Evolutionary conservation across 2,329 filamentous ascomycete genomes (phyloP), one percentile per base, ranked within the genome.

Genomic region (Colletotrichum sojae): DNA sequence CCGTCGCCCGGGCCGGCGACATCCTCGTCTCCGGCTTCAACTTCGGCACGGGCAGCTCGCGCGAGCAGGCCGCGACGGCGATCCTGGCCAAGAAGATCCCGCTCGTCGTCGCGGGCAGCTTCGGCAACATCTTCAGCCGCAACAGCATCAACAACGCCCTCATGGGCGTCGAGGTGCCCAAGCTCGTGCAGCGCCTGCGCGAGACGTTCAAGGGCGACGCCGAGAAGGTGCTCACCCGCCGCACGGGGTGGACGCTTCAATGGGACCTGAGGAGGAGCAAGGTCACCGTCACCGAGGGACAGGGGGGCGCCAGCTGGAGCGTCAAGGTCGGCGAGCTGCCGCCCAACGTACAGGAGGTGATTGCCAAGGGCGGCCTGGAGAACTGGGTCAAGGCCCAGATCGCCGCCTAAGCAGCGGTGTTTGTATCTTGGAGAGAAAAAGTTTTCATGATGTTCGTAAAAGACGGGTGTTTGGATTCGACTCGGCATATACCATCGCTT

Each of bases 1-100:
- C 81, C 1, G 84, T 91, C 43, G 91, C 92, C 53, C 87, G 87
- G 72, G 77, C 88, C 0, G 90, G 89, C 56, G 95, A 98, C 75
- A 93, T 98, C 63, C 87, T 98, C 1, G 94, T 98, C 0, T 83
- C 91, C 0, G 94, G 94, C 39, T 96, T 91, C 84, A 97, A 97
- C 83, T 97, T 98, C 76, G 95, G 95, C 55, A 94, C 91, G 73
- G 94, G 94, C 18, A 89, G 85, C 65, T 94, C 90, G 1, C 85
- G 95, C 63, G 95, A 98, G 79, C 94, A 97, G 79, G 94, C 94
- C 6, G 95, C 95, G 0, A 98, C 95, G 0, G 92, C 94, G 0
- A 92, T 97, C 63, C 84, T 97, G 1, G 94, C 94, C 16, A 94
- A 91, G 81, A 80, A 91, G 73, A 95, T 97, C 67, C 92, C 91